Evolutionary conservation across 495 filamentous ascomycete species (phyloP), one percentile per base, ranked within the genome.

Genomic region (Xylaria flabelliformis): DNA sequence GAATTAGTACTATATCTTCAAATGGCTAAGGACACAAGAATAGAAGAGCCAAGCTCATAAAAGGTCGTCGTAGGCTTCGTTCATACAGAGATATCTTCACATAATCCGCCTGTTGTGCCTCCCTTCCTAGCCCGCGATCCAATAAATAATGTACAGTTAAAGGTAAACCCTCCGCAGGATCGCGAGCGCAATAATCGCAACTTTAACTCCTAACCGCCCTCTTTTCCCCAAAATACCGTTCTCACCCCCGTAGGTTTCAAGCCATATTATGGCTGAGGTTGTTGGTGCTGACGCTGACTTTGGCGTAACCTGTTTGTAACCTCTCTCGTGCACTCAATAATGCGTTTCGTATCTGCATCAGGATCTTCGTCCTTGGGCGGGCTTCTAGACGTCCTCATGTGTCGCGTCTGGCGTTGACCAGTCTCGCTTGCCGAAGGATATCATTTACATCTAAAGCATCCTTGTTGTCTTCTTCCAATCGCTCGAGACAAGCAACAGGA

Each of bases 401-500:
- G 71, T 17, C 72, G 71, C 56, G 72, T 62, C 26, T n/a, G 56
- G 7, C 69, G 66, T 12, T 69, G 19, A 34, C 29, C 48, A 12
- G 26, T 50, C 21, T 68, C 10, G 67, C 66, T 58, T 66, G 73
- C 19, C 26, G 29, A 36, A 65, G 53, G 34, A 74, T 39, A 12
- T 56, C 67, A 17, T 71, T 64, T 0, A 67, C 41, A 61, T 50
- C 17, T 1, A 19, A 61, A 29, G 26, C 17, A 5, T 75, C 64
- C 39, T 64, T 36, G 10, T 77, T 69, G 26, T 69, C 42, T 13
- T 74, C 65, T 63, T 69, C 74, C 51, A 76, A 64, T 62, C 36
- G 67, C 55, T 74, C 75, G 29, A 76, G 74, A 65, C 53, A 13
- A 55, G 77, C 65, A 62, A 70, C 74, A 73, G 70, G 74, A 41